Evolutionary conservation across 2,329 filamentous ascomycete genomes (phyloP).

Genomic region (Apiospora kogelbergensis): DNA sequence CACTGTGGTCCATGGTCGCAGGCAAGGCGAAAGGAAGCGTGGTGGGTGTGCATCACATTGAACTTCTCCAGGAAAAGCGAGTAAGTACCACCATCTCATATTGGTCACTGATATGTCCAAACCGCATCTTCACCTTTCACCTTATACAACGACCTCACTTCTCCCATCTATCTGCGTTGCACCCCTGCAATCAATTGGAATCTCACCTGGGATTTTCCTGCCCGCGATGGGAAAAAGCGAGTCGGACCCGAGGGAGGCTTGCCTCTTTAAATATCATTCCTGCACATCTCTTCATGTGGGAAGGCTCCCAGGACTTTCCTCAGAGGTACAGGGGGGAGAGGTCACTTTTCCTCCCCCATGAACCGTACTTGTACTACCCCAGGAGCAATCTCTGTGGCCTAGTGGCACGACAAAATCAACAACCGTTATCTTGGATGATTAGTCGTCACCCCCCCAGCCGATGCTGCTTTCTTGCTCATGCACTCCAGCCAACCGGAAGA

Average conservation of each 20-base stretch:
- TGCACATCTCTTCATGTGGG: not conserved
- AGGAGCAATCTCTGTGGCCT: not conserved
- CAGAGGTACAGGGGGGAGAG: not conserved
- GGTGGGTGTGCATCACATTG: slow-evolving; percentile 2
- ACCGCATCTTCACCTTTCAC: not conserved
- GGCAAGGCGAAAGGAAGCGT: not conserved
- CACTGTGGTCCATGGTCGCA: slow-evolving; percentile 1
- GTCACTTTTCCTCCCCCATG: not conserved
- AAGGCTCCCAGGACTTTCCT: not conserved
- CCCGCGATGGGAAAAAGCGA: not conserved
- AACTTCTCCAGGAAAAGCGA: not conserved
- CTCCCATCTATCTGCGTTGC: not conserved
- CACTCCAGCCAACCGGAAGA: not conserved
- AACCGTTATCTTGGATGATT: slow-evolving; percentile 6
- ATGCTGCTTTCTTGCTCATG: not conserved
- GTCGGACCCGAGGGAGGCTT: not conserved
- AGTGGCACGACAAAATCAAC: slow-evolving; percentile 1
- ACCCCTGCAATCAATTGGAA: not conserved
- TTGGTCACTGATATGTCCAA: not conserved
- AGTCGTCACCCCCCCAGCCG: not conserved
- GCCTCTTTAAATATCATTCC: not conserved
- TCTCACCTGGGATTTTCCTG: not conserved
- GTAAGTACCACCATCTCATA: not conserved
- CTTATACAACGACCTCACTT: not conserved
- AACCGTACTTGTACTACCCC: not conserved